A percentile compares a stretch with the other conserved stretches of the same genome.
Evolutionary conservation across 257 asterid species (phyloP).

Genomic region (Fraxinus quadrangulata): DNA sequence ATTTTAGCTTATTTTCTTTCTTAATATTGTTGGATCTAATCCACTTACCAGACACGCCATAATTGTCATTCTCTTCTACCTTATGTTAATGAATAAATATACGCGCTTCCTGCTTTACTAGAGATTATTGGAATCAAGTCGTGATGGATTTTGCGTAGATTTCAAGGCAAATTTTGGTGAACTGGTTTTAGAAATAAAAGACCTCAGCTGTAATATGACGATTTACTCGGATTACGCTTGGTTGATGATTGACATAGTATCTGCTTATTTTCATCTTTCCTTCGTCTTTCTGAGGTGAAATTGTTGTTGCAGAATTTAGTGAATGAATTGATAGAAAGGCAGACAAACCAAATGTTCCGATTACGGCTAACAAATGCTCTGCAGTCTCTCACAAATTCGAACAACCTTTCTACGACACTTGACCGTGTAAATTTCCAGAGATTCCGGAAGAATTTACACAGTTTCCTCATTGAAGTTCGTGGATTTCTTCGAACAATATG

Average conservation of each 20-base stretch:
- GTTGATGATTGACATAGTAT: slow-evolving; percentile 1
- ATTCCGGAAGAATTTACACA: slow-evolving; percentile 77
- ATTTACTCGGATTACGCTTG: not conserved
- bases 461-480: slow-evolving; percentile 81
- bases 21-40: not conserved
- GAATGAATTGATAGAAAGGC: slow-evolving; percentile 72
- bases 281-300: slow-evolving; percentile 7
- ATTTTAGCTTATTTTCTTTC: not conserved
- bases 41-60: not conserved
- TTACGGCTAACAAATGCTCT: slow-evolving; percentile 75
- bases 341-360: slow-evolving; percentile 54
- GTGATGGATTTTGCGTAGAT: not conserved
- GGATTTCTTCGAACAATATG: slow-evolving; percentile 85
- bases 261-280: not conserved
- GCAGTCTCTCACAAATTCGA: slow-evolving; percentile 73
- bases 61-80: not conserved
- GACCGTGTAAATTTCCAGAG: slow-evolving; percentile 82
- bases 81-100: not conserved
- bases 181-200: not conserved
- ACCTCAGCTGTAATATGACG: not conserved
- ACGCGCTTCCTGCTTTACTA: not conserved
- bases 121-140: not conserved
- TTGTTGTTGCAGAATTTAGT: slow-evolving; percentile 63
- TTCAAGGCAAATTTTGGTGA: not conserved
- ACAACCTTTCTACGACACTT: slow-evolving; percentile 69